Base-by-base conservation (phyloP, 768 basidiomycete genomes). In the Leccinum arenicola region DNA sequence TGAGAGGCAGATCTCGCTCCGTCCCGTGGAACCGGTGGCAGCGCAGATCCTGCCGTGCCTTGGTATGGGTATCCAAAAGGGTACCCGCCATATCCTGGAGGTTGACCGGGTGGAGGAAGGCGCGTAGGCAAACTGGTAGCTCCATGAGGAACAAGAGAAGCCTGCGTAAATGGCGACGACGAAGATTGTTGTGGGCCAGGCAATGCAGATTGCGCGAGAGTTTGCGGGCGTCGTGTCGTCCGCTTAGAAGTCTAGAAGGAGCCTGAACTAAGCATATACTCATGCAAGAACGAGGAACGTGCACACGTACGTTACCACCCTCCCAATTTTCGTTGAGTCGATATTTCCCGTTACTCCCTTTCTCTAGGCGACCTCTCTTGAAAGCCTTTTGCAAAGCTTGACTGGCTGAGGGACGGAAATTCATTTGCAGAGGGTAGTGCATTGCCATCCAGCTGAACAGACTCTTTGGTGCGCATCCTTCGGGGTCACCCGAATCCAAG, bases 311-410 rank as follows among this genome's bases (percentile, higher is more conserved):
- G 67, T 80, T 87, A 31, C 88, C 89, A 23, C 91, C 91, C 68
- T 90, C 89, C 91, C 91, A 94, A 56, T 73, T 78, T 6, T 86
- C 75, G 68, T 88, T 94, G 21, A 94, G 69, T 43, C 85, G 78
- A 72, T 95, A 95, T 69, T 86, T 88, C 3, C 88, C 88, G 53
- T 79, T 79, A n/a, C 74, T 78, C 31, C 81, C 82, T 69, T 94
- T 95, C 68, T 89, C 85, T 55, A 95, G 80, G 25, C 93, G 78
- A 9, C 92, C 92, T 50, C 91, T 80, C 70, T 86, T 89, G 73
- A 78, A 91, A 4, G 93, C 92, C 64, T 93, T 94, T 71, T 92
- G 90, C 55, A 95, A 74, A 7, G 93, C 93, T 72, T 95, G 93
- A 66, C 89, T 91, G 4, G 93, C 93, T 2, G 90, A 93, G 2